These are phyloP conservation scores for Trichoderma afroharzianum DNA, from an alignment of 2,329 filamentous ascomycete species.

Conservation along the genomic window DNA sequence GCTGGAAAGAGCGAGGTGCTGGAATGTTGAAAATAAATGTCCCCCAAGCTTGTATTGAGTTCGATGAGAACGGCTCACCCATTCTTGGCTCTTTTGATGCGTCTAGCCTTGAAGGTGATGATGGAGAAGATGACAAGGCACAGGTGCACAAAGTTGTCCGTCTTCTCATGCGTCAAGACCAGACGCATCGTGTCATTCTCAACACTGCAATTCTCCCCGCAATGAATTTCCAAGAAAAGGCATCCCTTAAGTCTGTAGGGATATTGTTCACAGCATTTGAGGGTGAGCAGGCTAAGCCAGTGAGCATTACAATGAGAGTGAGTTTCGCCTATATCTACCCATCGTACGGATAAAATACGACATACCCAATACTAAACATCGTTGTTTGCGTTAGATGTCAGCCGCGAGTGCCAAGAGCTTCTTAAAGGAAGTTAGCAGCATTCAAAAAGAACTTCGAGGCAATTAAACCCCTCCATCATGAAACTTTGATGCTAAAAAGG, in stretches of 20 bases:
- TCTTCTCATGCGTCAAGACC: conserved; percentile 87
- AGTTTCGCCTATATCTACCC: conserved; percentile 21
- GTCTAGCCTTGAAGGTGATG: conserved; percentile 42
- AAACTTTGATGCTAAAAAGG: not conserved
- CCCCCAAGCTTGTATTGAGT: conserved; percentile 53
- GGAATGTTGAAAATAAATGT: conserved; percentile 85
- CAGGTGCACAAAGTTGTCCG: conserved; percentile 54
- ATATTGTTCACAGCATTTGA: conserved; percentile 65
- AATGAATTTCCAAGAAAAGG: conserved; percentile 75
- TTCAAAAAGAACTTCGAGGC: conserved; percentile 49
- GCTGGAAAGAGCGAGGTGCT: conserved; percentile 86
- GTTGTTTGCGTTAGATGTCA: conserved; percentile 43
- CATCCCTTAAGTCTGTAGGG: conserved; percentile 66
- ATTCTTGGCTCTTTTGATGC: conserved; percentile 54
- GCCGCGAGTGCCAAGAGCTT: conserved; percentile 51
- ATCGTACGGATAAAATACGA: not conserved
- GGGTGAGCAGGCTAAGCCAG: conserved; percentile 49
- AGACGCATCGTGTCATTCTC: conserved; percentile 79
- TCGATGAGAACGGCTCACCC: conserved; percentile 49
- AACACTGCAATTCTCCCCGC: conserved; percentile 78
- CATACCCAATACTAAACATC: not conserved
- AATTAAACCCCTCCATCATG: conserved; percentile 25
- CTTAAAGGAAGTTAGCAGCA: conserved; percentile 45
- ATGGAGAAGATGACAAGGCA: conserved; percentile 23
- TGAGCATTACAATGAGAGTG: conserved; percentile 61